A percentile compares a stretch with the other conserved stretches of the same genome.
These are phyloP conservation scores for Solanum chmielewskii DNA, from an alignment of 257 asterid species.

Conservation along the genomic window DNA sequence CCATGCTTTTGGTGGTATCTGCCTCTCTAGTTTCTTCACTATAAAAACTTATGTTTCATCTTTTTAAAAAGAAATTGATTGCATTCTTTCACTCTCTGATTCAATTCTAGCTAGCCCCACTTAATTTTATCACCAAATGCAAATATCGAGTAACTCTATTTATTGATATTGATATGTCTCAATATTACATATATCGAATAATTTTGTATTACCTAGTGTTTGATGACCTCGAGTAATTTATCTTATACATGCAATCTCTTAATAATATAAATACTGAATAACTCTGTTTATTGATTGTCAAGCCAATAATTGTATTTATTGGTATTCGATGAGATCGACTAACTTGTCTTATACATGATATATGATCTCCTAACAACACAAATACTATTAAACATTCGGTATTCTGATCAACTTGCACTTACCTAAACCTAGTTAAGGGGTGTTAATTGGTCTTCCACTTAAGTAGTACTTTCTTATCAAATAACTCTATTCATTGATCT, in stretches of 20 bases:
- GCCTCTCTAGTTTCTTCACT: constrained; percentile 4
- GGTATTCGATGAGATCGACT: background rate
- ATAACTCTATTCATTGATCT: background rate
- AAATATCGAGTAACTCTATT: background rate
- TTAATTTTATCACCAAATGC: background rate
- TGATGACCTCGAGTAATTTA: too few relatives aligned
- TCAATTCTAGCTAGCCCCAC: background rate
- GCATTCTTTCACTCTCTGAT: background rate
- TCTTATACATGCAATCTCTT: too few relatives aligned
- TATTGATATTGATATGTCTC: background rate
- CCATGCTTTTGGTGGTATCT: constrained; percentile 7
- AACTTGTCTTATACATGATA: background rate
- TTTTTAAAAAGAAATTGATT: background rate
- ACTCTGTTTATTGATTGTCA: background rate
- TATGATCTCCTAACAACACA: background rate
- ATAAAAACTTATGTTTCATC: background rate
- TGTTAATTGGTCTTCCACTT: too few relatives aligned
- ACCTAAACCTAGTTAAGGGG: too few relatives aligned
- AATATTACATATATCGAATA: too few relatives aligned
- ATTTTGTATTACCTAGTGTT: too few relatives aligned
- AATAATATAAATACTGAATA: background rate
- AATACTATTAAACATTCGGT: background rate
- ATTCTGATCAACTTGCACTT: background rate
- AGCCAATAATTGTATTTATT: background rate
- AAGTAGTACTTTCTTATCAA: background rate